Evolutionary conservation across 2,329 filamentous ascomycete species (phyloP), one percentile per base, ranked within the genome.

Genomic region (Onygenales sp.): DNA sequence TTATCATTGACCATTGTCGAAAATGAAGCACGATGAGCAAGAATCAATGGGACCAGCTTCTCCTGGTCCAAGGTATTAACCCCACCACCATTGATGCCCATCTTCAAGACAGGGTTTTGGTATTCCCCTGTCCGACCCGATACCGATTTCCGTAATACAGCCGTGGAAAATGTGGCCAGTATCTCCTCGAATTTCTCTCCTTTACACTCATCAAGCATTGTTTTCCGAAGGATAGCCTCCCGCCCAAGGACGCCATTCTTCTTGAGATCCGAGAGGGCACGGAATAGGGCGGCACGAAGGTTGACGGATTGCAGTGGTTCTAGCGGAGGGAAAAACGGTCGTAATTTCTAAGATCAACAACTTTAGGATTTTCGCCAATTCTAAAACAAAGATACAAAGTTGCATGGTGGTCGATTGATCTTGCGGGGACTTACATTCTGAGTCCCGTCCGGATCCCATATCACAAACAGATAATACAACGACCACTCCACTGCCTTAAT

Each of bases 161-260:
- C 81, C 11, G 87, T 87, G 1, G 92, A 96, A 62, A 98, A 94
- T 0, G 83, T 77, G 2, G 88, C 83, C 32, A 97, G 77, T 1
- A 95, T 74, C 65, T 98, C 93, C 65, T 91, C 90, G 52, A 97
- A 81, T 58, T 88, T 85, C 52, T 95, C 90, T 5, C 92, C 92
- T 59, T 87, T 91, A 72, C 93, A 98, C 62, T 98, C 92, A 65
- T 98, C 93, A 50, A 98, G 76, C 88, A 96, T 95, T 0, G 89
- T 95, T 74, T 95, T 96, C 50, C 93, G 83, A 34, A 97, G 72
- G 0, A 94, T 80, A 0, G 81, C 80, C 63, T 95, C 90, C 49
- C 88, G 79, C 2, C 89, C 88, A 7, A 97, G 75, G 0, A 85
- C 75, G 33, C 90, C 91, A 71, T 83, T 88, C 73, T 94, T 95